phyloP scores from a whole-genome alignment of 2,329 filamentous ascomycete species.

The Aspergillus fijiensis region DNA sequence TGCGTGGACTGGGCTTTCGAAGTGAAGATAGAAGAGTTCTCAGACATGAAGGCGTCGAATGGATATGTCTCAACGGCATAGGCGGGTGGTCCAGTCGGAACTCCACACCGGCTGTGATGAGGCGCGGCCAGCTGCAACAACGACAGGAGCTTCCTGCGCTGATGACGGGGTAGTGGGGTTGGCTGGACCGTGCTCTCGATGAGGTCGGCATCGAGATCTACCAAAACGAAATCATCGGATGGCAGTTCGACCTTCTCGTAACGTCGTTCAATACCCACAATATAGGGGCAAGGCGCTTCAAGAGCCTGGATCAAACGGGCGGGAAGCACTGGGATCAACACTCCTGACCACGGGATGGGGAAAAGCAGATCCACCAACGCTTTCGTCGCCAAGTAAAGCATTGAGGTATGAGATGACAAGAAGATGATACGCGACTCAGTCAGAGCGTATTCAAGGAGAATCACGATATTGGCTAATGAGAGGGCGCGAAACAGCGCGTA shows the following conservation, averaged over 20 bases:
- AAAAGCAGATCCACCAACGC: slow-evolving; percentile 85
- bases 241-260: slow-evolving; percentile 68
- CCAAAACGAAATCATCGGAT: slow-evolving; percentile 91
- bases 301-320: slow-evolving; percentile 84
- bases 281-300: slow-evolving; percentile 94
- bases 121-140: slow-evolving; percentile 87
- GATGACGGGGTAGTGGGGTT: slow-evolving; percentile 78
- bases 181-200: slow-evolving; percentile 82
- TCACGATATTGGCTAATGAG: slow-evolving; percentile 87
- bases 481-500: slow-evolving; percentile 89
- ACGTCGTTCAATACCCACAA: slow-evolving; percentile 89
- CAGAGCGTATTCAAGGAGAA: slow-evolving; percentile 89
- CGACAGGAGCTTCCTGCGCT: slow-evolving; percentile 83
- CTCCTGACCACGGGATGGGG: slow-evolving; percentile 87
- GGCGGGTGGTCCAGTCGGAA: slow-evolving; percentile 81
- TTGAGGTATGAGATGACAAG: slow-evolving; percentile 89
- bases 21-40: slow-evolving; percentile 78
- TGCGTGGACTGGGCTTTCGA: slow-evolving; percentile 68
- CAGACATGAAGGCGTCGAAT: slow-evolving; percentile 83
- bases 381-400: slow-evolving; percentile 90
- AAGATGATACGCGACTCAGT: slow-evolving; percentile 94
- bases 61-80: slow-evolving; percentile 94
- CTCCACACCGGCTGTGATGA: slow-evolving; percentile 82
- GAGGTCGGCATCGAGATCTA: slow-evolving; percentile 87
- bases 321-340: slow-evolving; percentile 89